phyloP scores from a whole-genome alignment of 2,329 filamentous ascomycete genomes.

The Didymella exigua region DNA sequence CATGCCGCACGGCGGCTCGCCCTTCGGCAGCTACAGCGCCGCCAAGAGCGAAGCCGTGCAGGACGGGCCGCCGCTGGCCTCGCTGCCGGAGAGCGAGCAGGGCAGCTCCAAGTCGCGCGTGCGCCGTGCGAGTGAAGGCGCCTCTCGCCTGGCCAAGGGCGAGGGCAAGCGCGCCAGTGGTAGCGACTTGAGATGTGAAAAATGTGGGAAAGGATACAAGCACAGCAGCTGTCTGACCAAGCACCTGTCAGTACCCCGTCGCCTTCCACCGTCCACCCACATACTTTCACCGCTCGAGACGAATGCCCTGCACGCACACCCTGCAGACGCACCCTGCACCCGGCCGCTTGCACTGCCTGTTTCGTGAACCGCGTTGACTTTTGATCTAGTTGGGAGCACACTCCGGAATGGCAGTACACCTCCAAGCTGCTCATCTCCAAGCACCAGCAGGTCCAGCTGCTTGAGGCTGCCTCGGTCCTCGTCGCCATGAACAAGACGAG shows the following conservation, averaged over 20 bases:
- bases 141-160: slow-evolving; percentile 76
- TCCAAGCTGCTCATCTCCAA: slow-evolving; percentile 98
- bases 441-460: slow-evolving; percentile 96
- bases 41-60: slow-evolving; percentile 66
- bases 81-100: slow-evolving; percentile 53
- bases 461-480: slow-evolving; percentile 95
- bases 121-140: slow-evolving; percentile 78
- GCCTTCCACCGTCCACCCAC: slow-evolving; percentile 48
- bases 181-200: slow-evolving; percentile 91
- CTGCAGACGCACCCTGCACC: slow-evolving; percentile 12
- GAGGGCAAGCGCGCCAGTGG: slow-evolving; percentile 78
- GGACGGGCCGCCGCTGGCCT: slow-evolving; percentile 66
- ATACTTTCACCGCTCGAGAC: slow-evolving; percentile 50
- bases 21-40: slow-evolving; percentile 45
- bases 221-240: slow-evolving; percentile 99
- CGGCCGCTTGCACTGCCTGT: slow-evolving; percentile 15
- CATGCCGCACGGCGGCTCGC: slow-evolving; percentile 62
- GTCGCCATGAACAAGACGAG: slow-evolving; percentile 81
- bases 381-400: slow-evolving; percentile 91
- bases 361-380: slow-evolving; percentile 39
- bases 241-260: slow-evolving; percentile 92
- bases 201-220: slow-evolving; percentile 99
- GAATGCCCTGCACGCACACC: slow-evolving; percentile 41
- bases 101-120: slow-evolving; percentile 60
- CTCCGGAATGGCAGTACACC: slow-evolving; percentile 95